phyloP scores from a whole-genome alignment of 768 basidiomycete species.

The Rhizopogon vulgaris region DNA sequence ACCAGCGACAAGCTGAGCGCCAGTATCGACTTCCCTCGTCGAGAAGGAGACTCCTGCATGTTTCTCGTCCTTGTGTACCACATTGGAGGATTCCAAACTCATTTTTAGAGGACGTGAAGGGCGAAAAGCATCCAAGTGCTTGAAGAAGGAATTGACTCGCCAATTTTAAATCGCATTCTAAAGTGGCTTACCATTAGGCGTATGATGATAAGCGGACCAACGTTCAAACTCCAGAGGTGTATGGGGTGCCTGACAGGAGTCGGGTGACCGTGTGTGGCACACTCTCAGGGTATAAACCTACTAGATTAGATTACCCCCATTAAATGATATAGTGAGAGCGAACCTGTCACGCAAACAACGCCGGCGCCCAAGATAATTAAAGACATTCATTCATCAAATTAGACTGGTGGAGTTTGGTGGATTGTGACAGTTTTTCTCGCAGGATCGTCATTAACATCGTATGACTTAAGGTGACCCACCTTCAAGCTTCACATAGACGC shows the following conservation, averaged over 20 bases:
- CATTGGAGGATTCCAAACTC: slow-evolving; percentile 2
- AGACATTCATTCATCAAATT: background rate
- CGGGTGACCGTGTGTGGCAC: no score
- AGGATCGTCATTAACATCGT: background rate
- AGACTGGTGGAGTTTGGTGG: background rate
- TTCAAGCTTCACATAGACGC: no score
- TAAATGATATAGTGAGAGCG: no score
- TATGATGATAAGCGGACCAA: background rate
- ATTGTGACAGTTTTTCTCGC: background rate
- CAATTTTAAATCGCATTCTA: background rate
- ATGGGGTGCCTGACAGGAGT: background rate
- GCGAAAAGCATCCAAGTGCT: background rate
- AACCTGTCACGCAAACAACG: no score
- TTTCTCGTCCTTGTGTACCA: slow-evolving; percentile 20
- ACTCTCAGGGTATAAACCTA: no score
- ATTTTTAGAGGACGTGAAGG: background rate
- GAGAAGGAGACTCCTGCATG: slow-evolving; percentile 33
- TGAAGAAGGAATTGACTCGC: background rate
- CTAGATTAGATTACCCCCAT: no score
- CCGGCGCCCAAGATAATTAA: background rate
- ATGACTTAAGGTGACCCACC: background rate
- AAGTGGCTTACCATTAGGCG: background rate
- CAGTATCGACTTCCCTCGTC: slow-evolving; percentile 47
- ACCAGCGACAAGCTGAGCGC: slow-evolving; percentile 46
- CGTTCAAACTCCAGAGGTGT: background rate